Base-by-base conservation (phyloP, 2,329 filamentous ascomycete species). In the Scedosporium boydii region DNA sequence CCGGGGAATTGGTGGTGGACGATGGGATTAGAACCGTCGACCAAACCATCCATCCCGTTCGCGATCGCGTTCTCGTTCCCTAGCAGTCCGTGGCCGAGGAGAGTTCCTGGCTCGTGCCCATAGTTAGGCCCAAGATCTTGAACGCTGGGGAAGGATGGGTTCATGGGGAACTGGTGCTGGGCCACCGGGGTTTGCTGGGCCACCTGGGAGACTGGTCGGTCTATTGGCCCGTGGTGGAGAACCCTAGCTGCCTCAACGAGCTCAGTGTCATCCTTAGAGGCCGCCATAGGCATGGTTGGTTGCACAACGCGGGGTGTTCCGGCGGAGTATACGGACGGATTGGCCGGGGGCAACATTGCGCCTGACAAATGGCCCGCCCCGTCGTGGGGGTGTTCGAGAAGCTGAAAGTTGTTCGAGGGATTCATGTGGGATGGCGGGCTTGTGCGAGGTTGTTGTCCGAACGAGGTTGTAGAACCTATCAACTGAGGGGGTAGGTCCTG, bases 391-490 rank as follows among this genome's bases (percentile, higher is more conserved):
- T 34, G 29, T 34, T 34, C 29, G 29, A 34, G 29, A 34, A 34
- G 29, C 29, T 34, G 29, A 34, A 34, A 34, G 29, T 34, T 34
- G 29, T 34, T 34, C 7, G 29, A 34, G 29, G 7, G 29, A 10
- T 9, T 10, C 29, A 34, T 34, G 29, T 34, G 29, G 29, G 29
- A 34, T 34, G 29, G 29, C 7, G 44, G 14, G 44, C 62, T 4
- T 64, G 64, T 9, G 72, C 68, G 6, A 71, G 66, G 44, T 70
- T 83, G 81, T 59, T 83, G 80, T 18, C 85, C 85, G 65, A 83
- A 82, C 3, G 85, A 87, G 21, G 86, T 87, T 1, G 82, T 78
- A 12, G 86, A 84, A 59, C 86, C 86, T 75, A 89, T 82, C 66
- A 89, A 85, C 58, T 80, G 80, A 1, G 86, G 86, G 4, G 86